phyloP scores from a whole-genome alignment of 176 grass and related monocot species.

The Cenchrus purpureus region DNA sequence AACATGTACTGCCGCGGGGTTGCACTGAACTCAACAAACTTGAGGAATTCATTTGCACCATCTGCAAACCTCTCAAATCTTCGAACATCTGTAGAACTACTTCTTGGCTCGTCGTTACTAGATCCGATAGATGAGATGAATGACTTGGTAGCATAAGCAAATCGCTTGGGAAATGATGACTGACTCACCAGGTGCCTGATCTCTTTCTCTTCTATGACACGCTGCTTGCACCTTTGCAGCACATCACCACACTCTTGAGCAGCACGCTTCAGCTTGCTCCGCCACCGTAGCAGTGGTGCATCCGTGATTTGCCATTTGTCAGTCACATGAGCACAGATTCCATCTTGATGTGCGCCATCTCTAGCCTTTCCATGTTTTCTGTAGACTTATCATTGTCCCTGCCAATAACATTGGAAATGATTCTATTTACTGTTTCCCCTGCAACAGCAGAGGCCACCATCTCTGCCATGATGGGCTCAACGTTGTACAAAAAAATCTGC shows the following conservation, averaged over 20 bases:
- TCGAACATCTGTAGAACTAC: background rate
- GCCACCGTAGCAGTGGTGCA: background rate
- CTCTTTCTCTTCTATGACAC: background rate
- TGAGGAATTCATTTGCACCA: constrained; percentile 10
- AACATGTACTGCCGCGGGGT: background rate
- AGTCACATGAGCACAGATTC: background rate
- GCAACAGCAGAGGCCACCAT: background rate
- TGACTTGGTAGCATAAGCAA: background rate
- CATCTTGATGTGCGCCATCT: background rate
- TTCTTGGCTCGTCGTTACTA: background rate
- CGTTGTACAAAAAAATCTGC: too few relatives aligned
- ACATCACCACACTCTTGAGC: background rate
- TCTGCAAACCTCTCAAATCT: constrained; percentile 26
- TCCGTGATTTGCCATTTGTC: background rate
- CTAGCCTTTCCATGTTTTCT: background rate
- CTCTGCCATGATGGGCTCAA: background rate
- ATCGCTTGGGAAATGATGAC: background rate
- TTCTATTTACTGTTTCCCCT: background rate
- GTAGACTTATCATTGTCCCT: background rate
- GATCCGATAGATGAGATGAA: background rate
- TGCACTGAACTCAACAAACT: background rate
- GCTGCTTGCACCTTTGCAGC: background rate
- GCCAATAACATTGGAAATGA: background rate
- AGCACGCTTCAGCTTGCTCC: background rate
- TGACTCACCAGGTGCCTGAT: background rate